Base-by-base conservation (phyloP, 1,284 basidiomycete species). In the Cutaneotrichosporon sp. region DNA sequence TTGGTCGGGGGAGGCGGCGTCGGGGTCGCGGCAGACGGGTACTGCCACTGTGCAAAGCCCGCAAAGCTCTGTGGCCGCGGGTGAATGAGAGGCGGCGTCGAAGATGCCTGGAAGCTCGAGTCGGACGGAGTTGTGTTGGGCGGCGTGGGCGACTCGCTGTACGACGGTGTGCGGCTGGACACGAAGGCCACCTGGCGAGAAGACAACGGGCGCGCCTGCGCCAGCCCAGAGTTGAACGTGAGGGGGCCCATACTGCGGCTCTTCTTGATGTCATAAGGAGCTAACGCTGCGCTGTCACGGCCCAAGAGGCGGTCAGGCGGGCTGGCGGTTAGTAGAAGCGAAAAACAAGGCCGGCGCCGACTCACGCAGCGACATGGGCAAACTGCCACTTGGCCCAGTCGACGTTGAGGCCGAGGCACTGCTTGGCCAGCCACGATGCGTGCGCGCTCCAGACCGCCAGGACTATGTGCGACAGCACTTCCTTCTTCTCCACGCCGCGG, bases 371-470 rank as follows among this genome's bases (percentile, higher is more conserved):
- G 15, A 58, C 40, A 38, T 54, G 50, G 39, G 30, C 43, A 9
- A 54, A 51, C 42, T 51, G 43, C 56, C 56, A 58, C 18, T 20
- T 20, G 13, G 26, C 37, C 56, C 56, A 58, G 39, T 55, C 37
- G 36, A 58, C 49, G 12, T 20, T 18, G 18, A 26, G 40, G 34
- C 52, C 56, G 17, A 58, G 33, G 20, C 39, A 33, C 15, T 20
- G 18, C 4, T 49, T 46, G 12, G 56, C 56, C 5, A 54, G 23
- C 56, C 56, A 58, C 14, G 46, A 49, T 13, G 46, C 52, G 38
- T 58, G 56, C 1, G 46, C 34, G 37, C 42, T 37, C 56, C 56
- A 58, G 5, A 58, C 48, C 2, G 56, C 56, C 7, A n/a, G 18
- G 3, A 35, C 46, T 9, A 58, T 21, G 35, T 49, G 52, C 14